Base-by-base conservation (phyloP, 768 basidiomycete genomes). In the Coprinopsis sp. region DNA sequence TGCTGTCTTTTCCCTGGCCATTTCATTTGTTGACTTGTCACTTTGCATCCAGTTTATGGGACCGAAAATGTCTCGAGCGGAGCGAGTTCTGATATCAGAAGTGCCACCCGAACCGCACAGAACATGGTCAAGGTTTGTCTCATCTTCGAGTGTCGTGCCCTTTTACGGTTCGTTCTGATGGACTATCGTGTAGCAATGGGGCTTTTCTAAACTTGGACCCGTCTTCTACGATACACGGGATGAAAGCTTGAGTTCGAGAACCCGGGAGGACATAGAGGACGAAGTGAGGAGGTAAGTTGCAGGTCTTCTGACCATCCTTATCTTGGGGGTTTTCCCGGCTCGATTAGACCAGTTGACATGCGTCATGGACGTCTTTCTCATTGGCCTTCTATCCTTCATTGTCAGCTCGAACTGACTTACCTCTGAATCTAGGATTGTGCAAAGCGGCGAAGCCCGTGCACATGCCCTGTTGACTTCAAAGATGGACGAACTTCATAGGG, bases 41-140 rank as follows among this genome's bases (percentile, higher is more conserved):
- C 59, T 53, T 49, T 4, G 19, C 6, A 21, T 13, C 30, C 28
- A 91, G 90, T 95, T 50, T 95, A 91, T 60, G 94, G 94, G 3
- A 64, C 77, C 49, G 88, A 94, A 42, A 84, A 87, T 55, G 81
- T 96, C 33, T 91, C 92, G 14, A 93, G 90, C 53, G 95, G 95
- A 18, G 92, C 91, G 38, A 87, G 86, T 46, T 91, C 87, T 51
- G 94, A 99, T 65, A 79, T 99, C 43, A 71, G 70, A 52, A 71
- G 74, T 34, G 96, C 94, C 4, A 96, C 91, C 3, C 63, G 73
- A 37, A 86, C 83, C 14, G 94, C 94, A 7, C 73, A 79, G 4
- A 68, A 76, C 24, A 96, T 97, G 93, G 91, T 97, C 54, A 86
- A 88, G 76, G 92, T 91, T 62, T 63, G 76, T 54, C 22, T 29